Percentiles rank a stretch among this genome's conserved stretches.
phyloP scores from a whole-genome alignment of 768 basidiomycete species.

The Coprinellus aureogranulatus region DNA sequence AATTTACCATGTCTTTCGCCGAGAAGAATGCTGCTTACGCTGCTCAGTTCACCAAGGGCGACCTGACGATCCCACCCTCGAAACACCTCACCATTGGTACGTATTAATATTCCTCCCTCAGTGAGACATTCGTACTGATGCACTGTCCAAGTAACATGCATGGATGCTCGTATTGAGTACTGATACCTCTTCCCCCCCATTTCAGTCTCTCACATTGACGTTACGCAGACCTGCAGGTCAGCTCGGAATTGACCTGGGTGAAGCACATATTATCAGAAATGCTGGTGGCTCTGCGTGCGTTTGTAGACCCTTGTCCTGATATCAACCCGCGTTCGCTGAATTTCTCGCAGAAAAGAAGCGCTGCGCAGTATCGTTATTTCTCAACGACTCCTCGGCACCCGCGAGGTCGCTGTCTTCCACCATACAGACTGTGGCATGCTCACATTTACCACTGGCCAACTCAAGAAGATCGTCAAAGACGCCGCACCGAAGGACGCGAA shows the following conservation, averaged over 20 bases:
- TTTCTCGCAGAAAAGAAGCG: constrained; percentile 50
- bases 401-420: constrained; percentile 65
- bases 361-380: constrained; percentile 68
- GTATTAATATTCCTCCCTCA: constrained; percentile 1
- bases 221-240: constrained; percentile 56
- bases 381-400: constrained; percentile 68
- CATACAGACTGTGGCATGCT: constrained; percentile 77
- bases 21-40: constrained; percentile 46
- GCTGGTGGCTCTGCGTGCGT: constrained; percentile 67
- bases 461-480: constrained; percentile 50
- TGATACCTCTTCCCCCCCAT: too few relatives aligned
- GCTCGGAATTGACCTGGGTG: constrained; percentile 62
- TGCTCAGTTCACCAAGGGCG: constrained; percentile 43
- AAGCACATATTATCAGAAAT: constrained; percentile 72
- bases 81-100: constrained; percentile 32
- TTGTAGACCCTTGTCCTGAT: background rate
- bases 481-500: constrained; percentile 34
- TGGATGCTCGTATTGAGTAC: constrained; percentile 76
- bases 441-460: constrained; percentile 50
- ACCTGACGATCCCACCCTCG: constrained; percentile 32
- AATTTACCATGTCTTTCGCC: too few relatives aligned
- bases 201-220: too few relatives aligned
- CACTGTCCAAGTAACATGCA: constrained; percentile 53
- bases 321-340: background rate
- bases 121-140: background rate